Percentiles rank a stretch among this genome's conserved stretches.
Evolutionary conservation across 129 eudicot genomes (phyloP).

Genomic region (Daucus carota): DH1_v3.0 NC_030381.2:21171001-21171500

Average conservation of each 20-base stretch:
- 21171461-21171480: not conserved
- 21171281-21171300: not conserved
- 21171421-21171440: not conserved
- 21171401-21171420: not conserved
- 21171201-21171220: not conserved
- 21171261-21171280: not conserved
- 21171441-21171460: not conserved
- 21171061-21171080: not conserved
- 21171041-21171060: not conserved
- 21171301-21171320: not conserved
- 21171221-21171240: not conserved
- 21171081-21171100: not conserved
- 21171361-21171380: not conserved
- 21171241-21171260: not conserved
- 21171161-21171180: not conserved
- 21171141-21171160: not conserved
- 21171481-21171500: not conserved
- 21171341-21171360: not conserved
- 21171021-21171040: not conserved
- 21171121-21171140: not conserved
- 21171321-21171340: not conserved
- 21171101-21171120: not conserved
- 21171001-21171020: not conserved
- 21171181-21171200: not conserved
- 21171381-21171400: not conserved